These are phyloP conservation scores for Xylariaceae sp. DNA, from an alignment of 2,329 filamentous ascomycete species.

Conservation along the genomic window DNA sequence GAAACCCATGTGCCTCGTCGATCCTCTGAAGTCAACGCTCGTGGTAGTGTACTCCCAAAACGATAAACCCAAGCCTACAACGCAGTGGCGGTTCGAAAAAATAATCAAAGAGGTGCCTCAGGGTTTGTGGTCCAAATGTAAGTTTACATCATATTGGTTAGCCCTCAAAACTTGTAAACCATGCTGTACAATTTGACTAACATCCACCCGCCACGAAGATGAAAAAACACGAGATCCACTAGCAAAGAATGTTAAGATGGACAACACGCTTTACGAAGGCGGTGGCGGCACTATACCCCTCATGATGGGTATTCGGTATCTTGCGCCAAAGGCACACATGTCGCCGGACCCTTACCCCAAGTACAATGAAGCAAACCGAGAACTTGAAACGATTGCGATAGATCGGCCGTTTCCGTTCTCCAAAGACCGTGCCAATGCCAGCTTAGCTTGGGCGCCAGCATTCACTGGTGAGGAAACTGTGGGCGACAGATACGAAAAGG, in stretches of 20 bases:
- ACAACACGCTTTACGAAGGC: constrained; percentile 5
- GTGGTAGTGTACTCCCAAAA: constrained; percentile 4
- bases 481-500: not conserved
- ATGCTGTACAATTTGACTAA: no score
- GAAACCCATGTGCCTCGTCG: constrained; percentile 8
- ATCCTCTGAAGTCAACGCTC: constrained; percentile 2
- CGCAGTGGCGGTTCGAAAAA: constrained; percentile 5
- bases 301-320: constrained; percentile 7
- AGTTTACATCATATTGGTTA: constrained; percentile 4
- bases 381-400: constrained; percentile 2
- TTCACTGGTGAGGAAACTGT: not conserved
- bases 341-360: constrained; percentile 7
- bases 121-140: constrained; percentile 8
- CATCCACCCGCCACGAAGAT: not conserved
- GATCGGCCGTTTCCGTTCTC: constrained; percentile 4
- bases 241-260: constrained; percentile 5
- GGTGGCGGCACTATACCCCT: constrained; percentile 3
- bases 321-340: constrained; percentile 7
- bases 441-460: constrained; percentile 1
- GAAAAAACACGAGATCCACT: constrained; percentile 1
- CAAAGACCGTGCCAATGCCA: not conserved
- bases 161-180: no score
- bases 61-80: not conserved
- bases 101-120: constrained; percentile 4
- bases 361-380: constrained; percentile 8